Base-by-base conservation (phyloP, 23 red algal genomes). In the Chondrus crispus region DNA sequence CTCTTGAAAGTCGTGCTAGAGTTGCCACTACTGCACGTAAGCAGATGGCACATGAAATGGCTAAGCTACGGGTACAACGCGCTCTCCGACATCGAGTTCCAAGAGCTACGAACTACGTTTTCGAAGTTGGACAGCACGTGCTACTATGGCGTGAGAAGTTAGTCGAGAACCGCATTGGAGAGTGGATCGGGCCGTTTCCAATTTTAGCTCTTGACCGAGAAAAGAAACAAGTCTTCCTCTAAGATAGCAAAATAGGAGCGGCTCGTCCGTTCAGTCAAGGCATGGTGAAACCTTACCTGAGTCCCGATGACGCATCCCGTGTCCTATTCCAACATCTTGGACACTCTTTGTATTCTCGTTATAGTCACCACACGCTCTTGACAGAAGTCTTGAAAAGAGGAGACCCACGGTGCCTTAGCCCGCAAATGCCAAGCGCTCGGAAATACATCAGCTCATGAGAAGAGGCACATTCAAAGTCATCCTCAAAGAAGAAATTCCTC, bases 171-270 rank as follows among this genome's bases (percentile, higher is more conserved):
- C 71, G 71, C 71, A 69, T 86, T 49, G 58, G 82, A 20, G 58
- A 86, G 47, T 86, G 82, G 82, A 45, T 36, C 47, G 82, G 62
- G 41, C 82, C 82, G 37, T 86, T 51, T 86, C n/a, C 29, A 37
- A 44, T 86, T 24, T n/a, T 28, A 18, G 78, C 46, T 26, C 24
- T 38, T 20, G 57, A 86, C 77, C 42, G 24, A 26, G 44, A 57
- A 22, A 82, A 82, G 77, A n/a, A n/a, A n/a, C n/a, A n/a, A n/a
- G n/a, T n/a, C n/a, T n/a, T n/a, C n/a, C n/a, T n/a, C n/a, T n/a
- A n/a, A n/a, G n/a, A n/a, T n/a, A n/a, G n/a, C n/a, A n/a, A n/a
- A n/a, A n/a, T n/a, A n/a, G n/a, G n/a, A n/a, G n/a, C n/a, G n/a
- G n/a, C 13, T 14, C 51, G 13, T 13, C 20, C 20, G 13, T 55